Conservation (phyloP, 495 filamentous ascomycete genomes). For the Tuber umbilicatum region DNA sequence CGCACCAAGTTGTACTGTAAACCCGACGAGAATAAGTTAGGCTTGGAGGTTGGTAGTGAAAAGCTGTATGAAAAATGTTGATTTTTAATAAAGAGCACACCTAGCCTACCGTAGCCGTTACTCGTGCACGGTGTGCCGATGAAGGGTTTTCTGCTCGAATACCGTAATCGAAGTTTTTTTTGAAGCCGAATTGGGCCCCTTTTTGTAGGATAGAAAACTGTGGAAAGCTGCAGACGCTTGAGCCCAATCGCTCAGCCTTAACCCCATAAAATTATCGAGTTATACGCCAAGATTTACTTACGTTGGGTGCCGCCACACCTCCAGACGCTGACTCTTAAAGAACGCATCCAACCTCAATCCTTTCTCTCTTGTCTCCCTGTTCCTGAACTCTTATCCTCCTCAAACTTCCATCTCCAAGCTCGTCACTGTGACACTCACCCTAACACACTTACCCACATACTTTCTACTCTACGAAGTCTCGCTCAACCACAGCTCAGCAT, state of each 20-base stretch:
- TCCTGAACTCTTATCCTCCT: conserved; percentile 23
- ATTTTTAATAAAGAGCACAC: conserved; percentile 10
- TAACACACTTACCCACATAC: conserved; percentile 10
- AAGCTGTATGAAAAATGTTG: not conserved
- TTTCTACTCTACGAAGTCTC: not conserved
- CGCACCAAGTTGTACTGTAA: conserved; percentile 15
- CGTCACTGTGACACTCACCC: conserved; percentile 13
- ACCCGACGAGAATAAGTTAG: conserved; percentile 14
- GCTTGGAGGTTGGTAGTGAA: not conserved
- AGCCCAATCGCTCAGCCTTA: not conserved
- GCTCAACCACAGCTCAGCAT: conserved; percentile 21
- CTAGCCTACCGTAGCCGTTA: conserved; percentile 10
- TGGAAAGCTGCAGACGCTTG: conserved; percentile 18
- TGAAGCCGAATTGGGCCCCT: conserved; percentile 4
- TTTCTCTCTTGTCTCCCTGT: conserved; percentile 23
- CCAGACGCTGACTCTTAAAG: conserved; percentile 29
- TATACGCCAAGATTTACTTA: conserved; percentile 14
- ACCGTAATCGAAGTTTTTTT: too few relatives aligned
- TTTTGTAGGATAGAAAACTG: conserved; percentile 22
- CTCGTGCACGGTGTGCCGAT: not conserved
- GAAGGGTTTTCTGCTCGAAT: conserved; percentile 6
- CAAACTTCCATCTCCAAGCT: conserved; percentile 5
- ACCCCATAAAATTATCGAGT: conserved; percentile 12
- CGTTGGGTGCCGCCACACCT: conserved; percentile 8
- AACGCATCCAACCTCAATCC: conserved; percentile 8